These are phyloP conservation scores for Delonix regia DNA, from an alignment of 306 rosid genomes.

Conservation along the genomic window DNA sequence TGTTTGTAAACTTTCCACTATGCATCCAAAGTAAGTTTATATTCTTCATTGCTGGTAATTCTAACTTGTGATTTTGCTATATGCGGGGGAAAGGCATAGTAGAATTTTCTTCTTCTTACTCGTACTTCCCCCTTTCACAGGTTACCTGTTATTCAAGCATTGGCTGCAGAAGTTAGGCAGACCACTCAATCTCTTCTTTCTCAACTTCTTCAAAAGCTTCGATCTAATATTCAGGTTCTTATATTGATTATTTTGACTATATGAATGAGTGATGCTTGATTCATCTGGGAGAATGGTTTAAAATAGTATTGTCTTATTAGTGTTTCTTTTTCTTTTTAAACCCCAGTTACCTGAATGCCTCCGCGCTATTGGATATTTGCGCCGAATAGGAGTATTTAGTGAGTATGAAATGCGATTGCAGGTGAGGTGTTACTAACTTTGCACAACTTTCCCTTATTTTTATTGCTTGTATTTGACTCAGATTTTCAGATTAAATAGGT, in stretches of 20 bases:
- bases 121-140: slow-evolving; percentile 32
- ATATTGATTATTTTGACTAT: slow-evolving; percentile 21
- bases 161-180: slow-evolving; percentile 88
- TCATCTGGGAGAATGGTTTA: slow-evolving; percentile 17
- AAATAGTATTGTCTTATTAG: slow-evolving; percentile 25
- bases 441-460: slow-evolving; percentile 11
- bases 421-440: slow-evolving; percentile 50
- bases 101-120: slow-evolving; percentile 20
- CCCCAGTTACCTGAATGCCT: slow-evolving; percentile 94
- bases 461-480: slow-evolving; percentile 28
- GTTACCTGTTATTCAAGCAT: slow-evolving; percentile 80
- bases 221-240: slow-evolving; percentile 94
- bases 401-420: slow-evolving; percentile 97
- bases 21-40: slow-evolving; percentile 65
- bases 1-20: slow-evolving; percentile 88
- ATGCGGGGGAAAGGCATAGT: slow-evolving; percentile 18
- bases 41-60: neutral
- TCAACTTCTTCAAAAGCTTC: slow-evolving; percentile 97
- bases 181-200: slow-evolving; percentile 95
- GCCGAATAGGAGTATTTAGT: slow-evolving; percentile 89
- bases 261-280: slow-evolving; percentile 20
- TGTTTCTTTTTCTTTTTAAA: slow-evolving; percentile 36
- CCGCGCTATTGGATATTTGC: slow-evolving; percentile 90
- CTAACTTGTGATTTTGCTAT: neutral
- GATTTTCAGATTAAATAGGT: slow-evolving; percentile 18